A percentile compares a stretch with the other conserved stretches of the same genome.
These are phyloP conservation scores for Filosporella fistucella DNA, from an alignment of 495 filamentous ascomycete species.

Conservation along the genomic window DNA sequence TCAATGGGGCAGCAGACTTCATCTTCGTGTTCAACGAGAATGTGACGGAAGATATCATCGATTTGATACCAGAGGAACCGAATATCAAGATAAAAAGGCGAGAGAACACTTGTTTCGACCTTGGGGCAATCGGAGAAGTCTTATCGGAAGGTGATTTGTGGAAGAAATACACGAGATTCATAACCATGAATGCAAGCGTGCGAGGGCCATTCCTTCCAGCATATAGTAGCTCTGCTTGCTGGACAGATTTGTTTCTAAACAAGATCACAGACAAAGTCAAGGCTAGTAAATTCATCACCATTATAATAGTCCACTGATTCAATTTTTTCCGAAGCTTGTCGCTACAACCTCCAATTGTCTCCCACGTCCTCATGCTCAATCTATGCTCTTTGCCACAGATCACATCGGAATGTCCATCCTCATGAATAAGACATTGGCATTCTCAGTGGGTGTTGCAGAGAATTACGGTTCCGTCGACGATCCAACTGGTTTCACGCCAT, in stretches of 20 bases:
- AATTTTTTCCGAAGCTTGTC: not conserved
- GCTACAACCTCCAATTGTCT: conserved; percentile 1
- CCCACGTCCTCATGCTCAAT: not conserved
- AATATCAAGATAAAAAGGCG: conserved; percentile 26
- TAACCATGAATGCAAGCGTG: conserved; percentile 26
- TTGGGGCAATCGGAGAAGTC: conserved; percentile 24
- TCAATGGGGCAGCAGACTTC: conserved; percentile 32
- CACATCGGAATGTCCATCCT: conserved; percentile 2
- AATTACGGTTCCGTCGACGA: not conserved
- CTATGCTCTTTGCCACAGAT: conserved; percentile 6
- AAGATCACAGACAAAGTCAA: conserved; percentile 26
- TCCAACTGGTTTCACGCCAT: not conserved
- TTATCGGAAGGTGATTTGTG: conserved; percentile 18
- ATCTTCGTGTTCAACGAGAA: conserved; percentile 33
- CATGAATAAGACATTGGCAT: not conserved
- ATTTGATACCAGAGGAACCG: conserved; percentile 2
- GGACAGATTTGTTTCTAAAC: conserved; percentile 26
- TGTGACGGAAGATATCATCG: conserved; percentile 1
- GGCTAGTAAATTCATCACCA: not conserved
- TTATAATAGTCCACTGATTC: not conserved
- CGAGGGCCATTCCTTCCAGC: conserved; percentile 31
- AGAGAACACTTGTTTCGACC: conserved; percentile 25
- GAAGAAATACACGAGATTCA: conserved; percentile 30
- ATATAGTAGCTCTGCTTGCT: conserved; percentile 23
- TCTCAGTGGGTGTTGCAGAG: not conserved